Evolutionary conservation across 1,284 basidiomycete genomes (phyloP).

Genomic region (Cryptococcus sp.): DNA sequence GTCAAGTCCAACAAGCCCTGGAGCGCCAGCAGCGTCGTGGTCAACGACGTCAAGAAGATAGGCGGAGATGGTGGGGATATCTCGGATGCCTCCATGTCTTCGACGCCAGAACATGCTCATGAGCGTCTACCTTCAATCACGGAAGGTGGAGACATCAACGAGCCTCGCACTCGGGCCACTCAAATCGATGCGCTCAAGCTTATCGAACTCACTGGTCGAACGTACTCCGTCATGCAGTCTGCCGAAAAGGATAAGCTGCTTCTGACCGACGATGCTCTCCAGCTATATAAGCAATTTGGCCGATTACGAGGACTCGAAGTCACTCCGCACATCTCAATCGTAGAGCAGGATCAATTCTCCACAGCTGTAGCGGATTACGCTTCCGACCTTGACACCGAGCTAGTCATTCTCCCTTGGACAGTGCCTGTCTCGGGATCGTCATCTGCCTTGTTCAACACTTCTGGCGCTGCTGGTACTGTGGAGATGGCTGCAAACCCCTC

Average conservation of each 20-base stretch:
- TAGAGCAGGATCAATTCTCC: constrained; percentile 71
- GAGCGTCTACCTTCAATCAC: constrained; percentile 6
- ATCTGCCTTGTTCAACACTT: constrained; percentile 58
- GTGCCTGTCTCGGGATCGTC: constrained; percentile 49
- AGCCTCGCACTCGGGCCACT: constrained; percentile 4
- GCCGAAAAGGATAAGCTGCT: constrained; percentile 68
- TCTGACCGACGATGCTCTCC: constrained; percentile 74
- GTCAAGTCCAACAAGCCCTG: constrained; percentile 57
- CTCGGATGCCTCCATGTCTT: constrained; percentile 19
- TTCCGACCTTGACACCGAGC: constrained; percentile 62
- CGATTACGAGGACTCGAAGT: constrained; percentile 70
- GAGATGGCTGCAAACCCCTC: constrained; percentile 11
- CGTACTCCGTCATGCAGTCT: constrained; percentile 80
- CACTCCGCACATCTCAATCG: constrained; percentile 63
- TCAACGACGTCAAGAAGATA: constrained; percentile 11
- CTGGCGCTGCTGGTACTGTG: constrained; percentile 13
- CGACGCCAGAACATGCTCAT: constrained; percentile 15
- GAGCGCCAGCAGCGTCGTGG: constrained; percentile 66
- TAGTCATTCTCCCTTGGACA: constrained; percentile 82
- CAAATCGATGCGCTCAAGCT: constrained; percentile 73
- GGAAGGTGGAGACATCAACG: background rate
- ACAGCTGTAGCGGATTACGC: constrained; percentile 68
- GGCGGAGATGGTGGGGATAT: constrained; percentile 12
- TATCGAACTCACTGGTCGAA: constrained; percentile 84
- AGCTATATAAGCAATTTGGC: constrained; percentile 75